These are phyloP conservation scores for Aspergillus taichungensis DNA, from an alignment of 495 filamentous ascomycete genomes.

Conservation along the genomic window DNA sequence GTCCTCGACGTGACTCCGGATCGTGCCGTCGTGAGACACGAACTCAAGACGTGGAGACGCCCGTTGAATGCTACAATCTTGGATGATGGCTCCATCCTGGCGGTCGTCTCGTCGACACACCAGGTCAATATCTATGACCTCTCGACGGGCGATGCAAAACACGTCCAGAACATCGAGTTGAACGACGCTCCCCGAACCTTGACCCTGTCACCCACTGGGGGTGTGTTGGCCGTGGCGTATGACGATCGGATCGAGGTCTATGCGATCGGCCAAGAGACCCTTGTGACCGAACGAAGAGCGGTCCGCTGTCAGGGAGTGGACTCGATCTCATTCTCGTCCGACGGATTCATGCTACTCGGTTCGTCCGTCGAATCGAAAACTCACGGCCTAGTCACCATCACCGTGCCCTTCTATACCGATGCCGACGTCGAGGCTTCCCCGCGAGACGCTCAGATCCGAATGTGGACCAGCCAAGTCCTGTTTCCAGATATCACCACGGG, in stretches of 20 bases:
- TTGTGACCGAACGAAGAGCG: conserved; percentile 61
- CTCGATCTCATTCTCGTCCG: conserved; percentile 68
- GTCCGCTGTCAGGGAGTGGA: conserved; percentile 79
- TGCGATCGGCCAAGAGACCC: conserved; percentile 53
- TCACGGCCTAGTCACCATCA: conserved; percentile 67
- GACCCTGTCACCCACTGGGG: conserved; percentile 69
- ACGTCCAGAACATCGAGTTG: conserved; percentile 59
- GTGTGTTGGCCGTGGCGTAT: conserved; percentile 79
- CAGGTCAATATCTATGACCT: conserved; percentile 76
- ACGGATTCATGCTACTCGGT: conserved; percentile 78
- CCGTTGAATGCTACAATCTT: conserved; percentile 71
- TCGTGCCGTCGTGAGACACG: conserved; percentile 55
- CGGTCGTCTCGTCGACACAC: conserved; percentile 72
- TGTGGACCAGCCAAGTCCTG: conserved; percentile 85
- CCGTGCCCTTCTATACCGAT: conserved; percentile 66
- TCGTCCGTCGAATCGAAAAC: conserved; percentile 57
- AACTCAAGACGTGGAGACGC: conserved; percentile 70
- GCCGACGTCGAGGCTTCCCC: conserved; percentile 36
- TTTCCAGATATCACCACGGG: conserved; percentile 71
- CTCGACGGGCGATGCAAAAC: conserved; percentile 48
- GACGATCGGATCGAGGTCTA: conserved; percentile 81
- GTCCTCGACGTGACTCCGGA: conserved; percentile 57
- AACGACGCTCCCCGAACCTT: conserved; percentile 71
- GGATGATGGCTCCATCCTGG: conserved; percentile 68
- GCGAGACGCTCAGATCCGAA: conserved; percentile 59